These are phyloP conservation scores for Calonectria fujianensis DNA, from an alignment of 2,329 filamentous ascomycete species.

Conservation along the genomic window DNA sequence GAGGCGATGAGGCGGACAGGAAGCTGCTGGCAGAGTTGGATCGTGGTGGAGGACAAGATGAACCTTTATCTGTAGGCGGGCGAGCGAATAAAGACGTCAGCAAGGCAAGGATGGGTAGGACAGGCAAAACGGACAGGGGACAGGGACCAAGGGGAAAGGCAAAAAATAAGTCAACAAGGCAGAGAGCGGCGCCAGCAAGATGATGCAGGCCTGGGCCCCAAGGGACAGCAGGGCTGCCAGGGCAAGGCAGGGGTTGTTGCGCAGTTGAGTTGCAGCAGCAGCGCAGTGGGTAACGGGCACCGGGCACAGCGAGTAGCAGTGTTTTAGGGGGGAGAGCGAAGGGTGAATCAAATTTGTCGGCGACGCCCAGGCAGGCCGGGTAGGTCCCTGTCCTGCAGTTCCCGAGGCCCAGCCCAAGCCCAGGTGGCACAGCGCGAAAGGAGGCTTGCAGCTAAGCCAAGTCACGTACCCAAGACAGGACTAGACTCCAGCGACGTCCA, in stretches of 20 bases:
- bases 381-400: conserved; percentile 27
- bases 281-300: conserved; percentile 8
- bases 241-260: conserved; percentile 21
- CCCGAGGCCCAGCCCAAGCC: conserved; percentile 27
- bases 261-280: conserved; percentile 10
- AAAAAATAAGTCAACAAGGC: conserved; percentile 33
- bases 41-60: conserved; percentile 48
- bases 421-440: conserved; percentile 9
- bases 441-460: conserved; percentile 19
- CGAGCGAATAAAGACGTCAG: conserved; percentile 52
- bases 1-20: conserved; percentile 64
- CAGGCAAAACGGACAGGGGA: conserved; percentile 21
- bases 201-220: conserved; percentile 16
- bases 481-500: conserved; percentile 9
- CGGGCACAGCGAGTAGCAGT: conserved; percentile 4
- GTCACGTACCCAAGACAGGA: conserved; percentile 9
- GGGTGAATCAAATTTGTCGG: conserved; percentile 28
- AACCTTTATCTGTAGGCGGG: conserved; percentile 53
- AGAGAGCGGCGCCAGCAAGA: conserved; percentile 32
- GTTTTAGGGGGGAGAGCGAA: conserved; percentile 26
- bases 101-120: conserved; percentile 52
- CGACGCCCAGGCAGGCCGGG: conserved; percentile 23
- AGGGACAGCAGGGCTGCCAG: conserved; percentile 26
- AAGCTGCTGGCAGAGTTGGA: conserved; percentile 52
- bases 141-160: conserved; percentile 24